phyloP scores from a whole-genome alignment of 1,284 basidiomycete species.

The Schizophyllum amplum region DNA sequence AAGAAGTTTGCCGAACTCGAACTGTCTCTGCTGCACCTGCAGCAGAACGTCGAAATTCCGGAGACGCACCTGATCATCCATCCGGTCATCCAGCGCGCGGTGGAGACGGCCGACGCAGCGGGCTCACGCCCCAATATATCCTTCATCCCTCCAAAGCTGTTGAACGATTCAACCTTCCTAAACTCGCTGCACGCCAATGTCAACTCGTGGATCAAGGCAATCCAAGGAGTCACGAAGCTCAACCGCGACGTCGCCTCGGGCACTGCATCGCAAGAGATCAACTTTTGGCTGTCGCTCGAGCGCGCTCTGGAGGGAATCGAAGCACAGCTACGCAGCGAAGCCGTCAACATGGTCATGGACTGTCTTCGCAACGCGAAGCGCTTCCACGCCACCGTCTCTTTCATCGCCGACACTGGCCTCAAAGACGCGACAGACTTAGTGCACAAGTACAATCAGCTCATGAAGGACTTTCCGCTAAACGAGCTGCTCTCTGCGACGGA shows the following conservation, averaged over 20 bases:
- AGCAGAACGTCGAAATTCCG: constrained; percentile 98
- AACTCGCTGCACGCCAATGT: constrained; percentile 93
- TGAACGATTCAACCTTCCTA: constrained; percentile 87
- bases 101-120: constrained; percentile 64
- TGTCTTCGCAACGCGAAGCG: constrained; percentile 93
- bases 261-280: constrained; percentile 97
- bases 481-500: constrained; percentile 95
- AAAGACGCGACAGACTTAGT: constrained; percentile 90
- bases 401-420: constrained; percentile 94
- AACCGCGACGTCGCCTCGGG: constrained; percentile 90
- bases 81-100: constrained; percentile 81
- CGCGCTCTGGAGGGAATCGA: constrained; percentile 92
- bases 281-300: constrained; percentile 97
- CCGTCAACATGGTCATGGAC: constrained; percentile 93
- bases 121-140: constrained; percentile 66
- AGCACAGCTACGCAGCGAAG: constrained; percentile 84
- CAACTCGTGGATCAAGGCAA: constrained; percentile 97
- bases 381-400: constrained; percentile 95
- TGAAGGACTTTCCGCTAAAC: constrained; percentile 98
- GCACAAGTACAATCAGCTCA: constrained; percentile 95
- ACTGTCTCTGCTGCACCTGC: constrained; percentile 90
- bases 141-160: constrained; percentile 63
- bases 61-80: constrained; percentile 93
- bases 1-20: constrained; percentile 99
- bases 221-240: constrained; percentile 94